These are phyloP conservation scores for Elsinoe necatrix DNA, from an alignment of 2,329 filamentous ascomycete species.

Conservation along the genomic window DNA sequence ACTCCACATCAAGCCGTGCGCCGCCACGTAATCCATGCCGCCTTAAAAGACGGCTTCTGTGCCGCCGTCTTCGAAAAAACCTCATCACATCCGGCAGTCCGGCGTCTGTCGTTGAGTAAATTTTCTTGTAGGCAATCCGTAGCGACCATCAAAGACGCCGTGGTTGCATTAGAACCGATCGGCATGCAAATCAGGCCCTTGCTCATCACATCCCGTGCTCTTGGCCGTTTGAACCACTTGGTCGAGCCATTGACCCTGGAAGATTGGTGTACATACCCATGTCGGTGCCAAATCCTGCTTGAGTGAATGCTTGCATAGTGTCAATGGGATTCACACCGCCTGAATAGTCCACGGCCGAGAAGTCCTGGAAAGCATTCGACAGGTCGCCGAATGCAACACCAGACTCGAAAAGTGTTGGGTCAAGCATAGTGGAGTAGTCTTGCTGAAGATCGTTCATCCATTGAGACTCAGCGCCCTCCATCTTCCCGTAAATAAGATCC, in stretches of 20 bases:
- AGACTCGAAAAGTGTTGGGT: conserved; percentile 7
- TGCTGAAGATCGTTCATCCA: conserved; percentile 11
- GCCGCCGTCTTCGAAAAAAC: background rate
- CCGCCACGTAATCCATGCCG: background rate
- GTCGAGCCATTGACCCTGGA: background rate
- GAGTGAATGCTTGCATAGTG: background rate
- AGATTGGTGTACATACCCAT: conserved; percentile 7
- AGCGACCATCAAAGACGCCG: no score
- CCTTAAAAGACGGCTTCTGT: background rate
- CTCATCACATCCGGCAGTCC: background rate
- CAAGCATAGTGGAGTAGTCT: conserved; percentile 13
- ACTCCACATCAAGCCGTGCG: background rate
- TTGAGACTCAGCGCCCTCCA: background rate
- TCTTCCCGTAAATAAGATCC: background rate
- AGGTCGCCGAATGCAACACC: background rate
- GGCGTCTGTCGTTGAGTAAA: background rate
- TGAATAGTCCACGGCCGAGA: background rate
- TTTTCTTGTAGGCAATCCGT: background rate
- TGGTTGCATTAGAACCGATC: no score
- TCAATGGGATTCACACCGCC: background rate
- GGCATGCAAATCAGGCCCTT: no score
- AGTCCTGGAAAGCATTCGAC: background rate
- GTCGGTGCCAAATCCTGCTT: background rate
- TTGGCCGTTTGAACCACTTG: background rate
- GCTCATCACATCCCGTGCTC: background rate